Base-by-base conservation (phyloP, 129 eudicot species). In the Mikania micrantha region DNA sequence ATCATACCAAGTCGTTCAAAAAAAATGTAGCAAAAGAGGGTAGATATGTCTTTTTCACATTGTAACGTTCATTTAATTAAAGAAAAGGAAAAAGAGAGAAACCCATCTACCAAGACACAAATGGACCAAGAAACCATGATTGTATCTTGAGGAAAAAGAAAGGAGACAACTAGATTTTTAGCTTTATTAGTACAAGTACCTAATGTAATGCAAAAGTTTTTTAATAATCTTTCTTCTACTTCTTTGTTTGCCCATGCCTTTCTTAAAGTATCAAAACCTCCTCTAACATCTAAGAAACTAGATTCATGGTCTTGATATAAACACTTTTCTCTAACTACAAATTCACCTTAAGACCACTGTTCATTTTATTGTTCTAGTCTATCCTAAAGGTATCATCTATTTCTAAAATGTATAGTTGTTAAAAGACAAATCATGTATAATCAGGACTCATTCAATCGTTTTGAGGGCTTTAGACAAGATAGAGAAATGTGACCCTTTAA, bases 141-240 rank as follows among this genome's bases (percentile, higher is more conserved):
- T 64, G 53, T 74, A 74, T 64, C 78, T 64, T 74, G 72, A 39
- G 66, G 72, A 7, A 64, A 74, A 64, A 74, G 78, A 53, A 74
- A 74, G 66, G 58, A 56, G 72, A 28, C 72, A 74, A 64, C 65
- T 53, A 73, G 72, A 52, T 73, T 64, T 64, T 32, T 54, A 12
- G 64, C 72, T 64, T 64, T 64, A 73, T 73, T 64, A 73, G 44
- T 29, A 64, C 72, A 40, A 64, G 66, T 64, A 74, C 57, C 78
- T 74, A 74, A 74, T 74, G 72, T 52, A 52, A 74, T 74, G 58
- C 72, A 64, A 74, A 74, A 64, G 78, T 40, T 53, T 28, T 20
- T 64, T 74, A 28, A 73, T 64, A 9, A 44, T 22, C 34, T 39
- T 64, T 9, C 34, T 39, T 64, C 5, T 40, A 31, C 13, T 53